Evolutionary conservation across 164 flowering plant genomes (phyloP).

Genomic region (Aristolochia californica): DNA sequence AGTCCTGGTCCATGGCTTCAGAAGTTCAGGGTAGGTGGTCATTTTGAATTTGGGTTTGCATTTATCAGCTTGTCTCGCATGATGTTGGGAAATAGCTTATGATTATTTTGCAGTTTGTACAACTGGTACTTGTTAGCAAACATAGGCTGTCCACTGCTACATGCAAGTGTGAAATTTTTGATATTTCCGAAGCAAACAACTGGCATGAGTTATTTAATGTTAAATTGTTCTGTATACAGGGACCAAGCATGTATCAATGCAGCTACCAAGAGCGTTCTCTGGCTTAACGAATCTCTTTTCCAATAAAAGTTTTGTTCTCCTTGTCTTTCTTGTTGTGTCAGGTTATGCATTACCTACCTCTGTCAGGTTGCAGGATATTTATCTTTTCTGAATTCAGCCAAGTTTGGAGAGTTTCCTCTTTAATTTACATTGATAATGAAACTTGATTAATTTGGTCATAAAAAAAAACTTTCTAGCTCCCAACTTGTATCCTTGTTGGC

Average conservation of each 20-base stretch:
- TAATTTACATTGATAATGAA: not conserved
- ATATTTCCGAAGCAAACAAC: not conserved
- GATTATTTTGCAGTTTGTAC: too few species aligned
- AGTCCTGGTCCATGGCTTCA: too few species aligned
- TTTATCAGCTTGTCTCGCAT: not conserved
- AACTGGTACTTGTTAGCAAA: too few species aligned
- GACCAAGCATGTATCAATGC: conserved; percentile 33
- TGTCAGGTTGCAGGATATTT: not conserved
- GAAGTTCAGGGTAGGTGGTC: not conserved
- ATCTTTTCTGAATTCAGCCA: not conserved
- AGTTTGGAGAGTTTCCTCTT: not conserved
- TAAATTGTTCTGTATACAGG: conserved; percentile 24
- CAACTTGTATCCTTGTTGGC: not conserved
- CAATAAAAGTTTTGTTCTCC: conserved; percentile 42
- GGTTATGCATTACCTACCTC: too few species aligned
- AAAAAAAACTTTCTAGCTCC: not conserved
- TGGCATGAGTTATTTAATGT: not conserved
- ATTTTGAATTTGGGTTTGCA: not conserved
- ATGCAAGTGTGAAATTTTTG: too few species aligned
- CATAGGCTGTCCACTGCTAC: too few species aligned
- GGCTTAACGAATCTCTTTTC: conserved; percentile 52
- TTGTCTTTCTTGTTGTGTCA: not conserved
- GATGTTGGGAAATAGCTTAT: not conserved
- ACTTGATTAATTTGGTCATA: not conserved
- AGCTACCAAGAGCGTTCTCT: conserved; percentile 42